phyloP scores from a whole-genome alignment of 805 yeast species.

The Wickerhamomyces tratensis region DNA sequence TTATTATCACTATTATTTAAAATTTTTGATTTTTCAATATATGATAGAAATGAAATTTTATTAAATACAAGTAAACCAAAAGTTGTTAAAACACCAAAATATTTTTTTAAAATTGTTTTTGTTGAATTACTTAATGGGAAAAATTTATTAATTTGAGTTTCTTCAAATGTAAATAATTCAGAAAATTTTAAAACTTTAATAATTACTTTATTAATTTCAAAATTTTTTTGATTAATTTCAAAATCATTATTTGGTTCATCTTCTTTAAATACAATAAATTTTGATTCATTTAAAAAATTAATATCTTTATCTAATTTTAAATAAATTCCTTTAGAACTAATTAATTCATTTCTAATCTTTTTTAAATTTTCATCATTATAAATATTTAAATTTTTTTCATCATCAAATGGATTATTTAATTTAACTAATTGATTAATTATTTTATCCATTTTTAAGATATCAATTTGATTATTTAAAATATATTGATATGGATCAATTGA shows the following conservation, averaged over 20 bases:
- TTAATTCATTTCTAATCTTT: neutral
- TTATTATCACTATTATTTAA: conserved; percentile 11
- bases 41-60: conserved; percentile 22
- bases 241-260: conserved; percentile 2
- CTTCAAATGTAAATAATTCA: conserved; percentile 27
- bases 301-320: conserved; percentile 19
- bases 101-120: conserved; percentile 30
- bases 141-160: conserved; percentile 20
- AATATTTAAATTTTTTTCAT: too few species aligned
- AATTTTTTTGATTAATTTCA: neutral
- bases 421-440: conserved; percentile 6
- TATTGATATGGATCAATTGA: conserved; percentile 26
- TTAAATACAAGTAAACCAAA: conserved; percentile 40
- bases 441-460: conserved; percentile 13
- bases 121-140: conserved; percentile 20
- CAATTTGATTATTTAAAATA: conserved; percentile 19
- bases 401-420: conserved; percentile 6
- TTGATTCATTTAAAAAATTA: conserved; percentile 14
- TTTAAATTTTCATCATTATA: neutral
- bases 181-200: conserved; percentile 31
- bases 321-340: conserved; percentile 23
- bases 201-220: conserved; percentile 1
- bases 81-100: conserved; percentile 38
- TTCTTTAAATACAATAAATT: conserved; percentile 14
- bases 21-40: conserved; percentile 18